Conservation (phyloP, 2,329 filamentous ascomycete genomes). For the Scytalidium sp. region DNA sequence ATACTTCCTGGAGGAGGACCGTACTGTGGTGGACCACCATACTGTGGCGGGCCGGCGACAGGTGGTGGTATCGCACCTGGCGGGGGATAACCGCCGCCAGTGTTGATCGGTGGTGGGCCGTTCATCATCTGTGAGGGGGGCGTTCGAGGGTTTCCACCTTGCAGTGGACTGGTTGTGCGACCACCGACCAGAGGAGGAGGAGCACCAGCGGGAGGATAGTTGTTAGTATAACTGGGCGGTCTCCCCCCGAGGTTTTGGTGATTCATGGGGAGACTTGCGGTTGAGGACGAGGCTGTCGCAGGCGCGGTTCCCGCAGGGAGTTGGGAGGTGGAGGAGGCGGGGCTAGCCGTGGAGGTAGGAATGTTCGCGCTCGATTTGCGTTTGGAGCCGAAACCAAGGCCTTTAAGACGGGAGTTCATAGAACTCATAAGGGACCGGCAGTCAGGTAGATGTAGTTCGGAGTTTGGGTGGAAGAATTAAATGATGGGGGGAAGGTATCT, state of each 20-base stretch:
- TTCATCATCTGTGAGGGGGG: slow-evolving; percentile 39
- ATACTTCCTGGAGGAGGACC: slow-evolving; percentile 18
- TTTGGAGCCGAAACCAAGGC: slow-evolving; percentile 74
- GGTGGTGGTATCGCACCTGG: slow-evolving; percentile 27
- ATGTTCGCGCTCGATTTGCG: slow-evolving; percentile 66
- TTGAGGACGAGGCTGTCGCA: slow-evolving; percentile 45
- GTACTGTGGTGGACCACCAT: slow-evolving; percentile 26
- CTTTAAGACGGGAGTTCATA: slow-evolving; percentile 77
- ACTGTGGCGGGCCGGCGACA: slow-evolving; percentile 26
- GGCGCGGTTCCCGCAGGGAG: slow-evolving; percentile 33
- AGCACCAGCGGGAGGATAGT: slow-evolving; percentile 41
- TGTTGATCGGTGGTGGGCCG: slow-evolving; percentile 66
- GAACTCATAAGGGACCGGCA: slow-evolving; percentile 61
- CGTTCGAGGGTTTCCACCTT: slow-evolving; percentile 24
- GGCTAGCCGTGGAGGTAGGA: slow-evolving; percentile 35
- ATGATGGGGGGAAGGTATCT: background rate
- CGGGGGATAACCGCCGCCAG: slow-evolving; percentile 59
- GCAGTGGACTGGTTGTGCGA: slow-evolving; percentile 43
- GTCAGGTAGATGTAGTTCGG: background rate
- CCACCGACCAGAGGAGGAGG: slow-evolving; percentile 45
- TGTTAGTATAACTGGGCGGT: slow-evolving; percentile 61
- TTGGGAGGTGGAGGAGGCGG: slow-evolving; percentile 21
- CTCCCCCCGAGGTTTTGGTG: slow-evolving; percentile 57
- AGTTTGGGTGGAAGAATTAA: background rate
- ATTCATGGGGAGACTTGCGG: slow-evolving; percentile 59